These are phyloP conservation scores for Trifolium subterraneum DNA, from an alignment of 306 rosid species.

Conservation along the genomic window DNA sequence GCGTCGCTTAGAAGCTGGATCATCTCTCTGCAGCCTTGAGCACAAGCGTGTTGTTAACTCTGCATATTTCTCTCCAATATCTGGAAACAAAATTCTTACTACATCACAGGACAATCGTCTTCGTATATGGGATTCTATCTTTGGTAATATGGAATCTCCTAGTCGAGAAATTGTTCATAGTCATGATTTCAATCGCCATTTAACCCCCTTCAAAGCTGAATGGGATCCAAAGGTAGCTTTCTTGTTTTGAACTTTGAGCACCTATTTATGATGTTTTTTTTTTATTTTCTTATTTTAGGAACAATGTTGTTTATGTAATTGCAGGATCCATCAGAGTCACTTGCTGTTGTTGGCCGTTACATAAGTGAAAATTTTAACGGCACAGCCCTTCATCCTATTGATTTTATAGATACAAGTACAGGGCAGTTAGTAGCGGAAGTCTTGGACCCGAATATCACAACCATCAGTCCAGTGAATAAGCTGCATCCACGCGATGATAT, in stretches of 20 bases:
- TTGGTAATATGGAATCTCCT: conserved; percentile 81
- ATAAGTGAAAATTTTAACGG: conserved; percentile 94
- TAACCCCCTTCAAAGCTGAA: conserved; percentile 95
- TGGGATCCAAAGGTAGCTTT: conserved; percentile 94
- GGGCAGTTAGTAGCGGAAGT: conserved; percentile 93
- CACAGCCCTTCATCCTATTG: conserved; percentile 93
- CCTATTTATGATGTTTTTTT: neutral
- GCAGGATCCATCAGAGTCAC: conserved; percentile 93
- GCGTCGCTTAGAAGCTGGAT: conserved; percentile 71
- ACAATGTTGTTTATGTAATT: conserved; percentile 16
- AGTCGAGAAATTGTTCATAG: conserved; percentile 98
- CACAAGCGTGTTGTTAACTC: conserved; percentile 92
- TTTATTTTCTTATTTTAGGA: neutral
- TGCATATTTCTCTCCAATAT: conserved; percentile 83
- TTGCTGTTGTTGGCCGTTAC: conserved; percentile 88
- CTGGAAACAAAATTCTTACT: conserved; percentile 88
- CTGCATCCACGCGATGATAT: conserved; percentile 87
- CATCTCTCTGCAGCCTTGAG: conserved; percentile 61
- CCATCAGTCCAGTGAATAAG: conserved; percentile 92
- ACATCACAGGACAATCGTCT: conserved; percentile 92
- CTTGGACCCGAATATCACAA: conserved; percentile 90
- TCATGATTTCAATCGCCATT: conserved; percentile 85
- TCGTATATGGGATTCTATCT: conserved; percentile 90
- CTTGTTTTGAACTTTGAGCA: conserved; percentile 2
- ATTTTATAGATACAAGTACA: conserved; percentile 83